Conservation (phyloP, 2,329 filamentous ascomycete species). For the Fusarium xyrophilum region DNA sequence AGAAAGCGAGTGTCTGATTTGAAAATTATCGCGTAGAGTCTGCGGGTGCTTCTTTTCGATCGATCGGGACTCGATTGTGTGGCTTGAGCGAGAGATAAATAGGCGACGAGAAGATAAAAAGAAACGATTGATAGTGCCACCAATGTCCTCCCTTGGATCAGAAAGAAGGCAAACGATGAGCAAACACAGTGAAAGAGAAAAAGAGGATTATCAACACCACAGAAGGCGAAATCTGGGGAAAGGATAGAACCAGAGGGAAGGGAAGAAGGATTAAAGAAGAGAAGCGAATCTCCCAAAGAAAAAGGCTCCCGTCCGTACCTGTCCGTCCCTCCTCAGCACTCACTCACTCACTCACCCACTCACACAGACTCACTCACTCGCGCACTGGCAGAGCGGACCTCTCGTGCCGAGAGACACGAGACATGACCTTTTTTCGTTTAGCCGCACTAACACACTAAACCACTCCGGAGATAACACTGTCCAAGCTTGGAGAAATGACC, state of each 20-base stretch:
- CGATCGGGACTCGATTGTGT: conserved; percentile 26
- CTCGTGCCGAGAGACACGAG: conserved; percentile 23
- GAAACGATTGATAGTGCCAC: conserved; percentile 22
- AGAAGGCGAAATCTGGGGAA: conserved; percentile 17
- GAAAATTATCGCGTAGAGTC: conserved; percentile 6
- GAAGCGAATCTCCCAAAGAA: conserved; percentile 3
- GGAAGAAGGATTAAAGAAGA: conserved; percentile 33
- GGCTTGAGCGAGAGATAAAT: conserved; percentile 20
- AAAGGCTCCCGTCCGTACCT: neutral
- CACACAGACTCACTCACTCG: neutral
- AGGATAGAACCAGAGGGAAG: neutral
- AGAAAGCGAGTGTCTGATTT: neutral
- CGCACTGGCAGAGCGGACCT: conserved; percentile 14
- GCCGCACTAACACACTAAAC: conserved; percentile 20
- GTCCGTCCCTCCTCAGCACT: neutral
- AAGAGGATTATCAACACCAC: conserved; percentile 20
- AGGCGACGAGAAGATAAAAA: neutral
- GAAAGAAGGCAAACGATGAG: conserved; percentile 9
- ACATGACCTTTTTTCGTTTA: conserved; percentile 27
- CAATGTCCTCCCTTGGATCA: conserved; percentile 7
- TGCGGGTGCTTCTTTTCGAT: conserved; percentile 15
- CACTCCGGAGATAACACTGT: conserved; percentile 16
- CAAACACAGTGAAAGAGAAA: conserved; percentile 14
- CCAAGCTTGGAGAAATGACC: neutral
- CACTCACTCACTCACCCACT: neutral